Conservation (phyloP, 2,329 filamentous ascomycete genomes). For the Colletotrichum sp. region DNA sequence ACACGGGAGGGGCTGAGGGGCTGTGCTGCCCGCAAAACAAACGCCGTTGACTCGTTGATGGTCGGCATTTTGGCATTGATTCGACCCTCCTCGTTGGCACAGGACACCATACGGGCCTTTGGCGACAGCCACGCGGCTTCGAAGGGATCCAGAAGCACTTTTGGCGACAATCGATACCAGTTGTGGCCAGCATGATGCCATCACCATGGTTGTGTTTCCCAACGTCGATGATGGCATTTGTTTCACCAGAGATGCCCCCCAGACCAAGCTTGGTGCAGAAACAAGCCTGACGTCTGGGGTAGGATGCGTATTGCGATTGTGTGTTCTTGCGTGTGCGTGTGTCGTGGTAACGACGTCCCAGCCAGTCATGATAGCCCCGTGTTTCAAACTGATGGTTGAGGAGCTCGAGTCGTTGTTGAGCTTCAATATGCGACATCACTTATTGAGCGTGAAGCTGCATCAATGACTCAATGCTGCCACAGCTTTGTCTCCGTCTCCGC, state of each 20-base stretch:
- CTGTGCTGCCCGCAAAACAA: conserved; percentile 18
- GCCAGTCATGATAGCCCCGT: conserved; percentile 2
- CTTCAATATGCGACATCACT: background rate
- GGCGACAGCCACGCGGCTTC: conserved; percentile 10
- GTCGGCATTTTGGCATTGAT: conserved; percentile 15
- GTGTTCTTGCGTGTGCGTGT: background rate
- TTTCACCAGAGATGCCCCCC: conserved; percentile 1
- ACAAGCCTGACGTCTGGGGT: background rate
- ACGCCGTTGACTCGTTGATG: conserved; percentile 15
- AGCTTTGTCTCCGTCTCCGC: background rate
- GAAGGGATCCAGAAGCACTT: background rate
- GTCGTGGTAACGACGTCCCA: background rate
- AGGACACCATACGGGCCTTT: background rate
- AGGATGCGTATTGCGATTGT: background rate
- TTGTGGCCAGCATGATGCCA: conserved; percentile 5
- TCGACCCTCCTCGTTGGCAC: conserved; percentile 7
- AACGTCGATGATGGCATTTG: background rate
- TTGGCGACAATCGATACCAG: background rate
- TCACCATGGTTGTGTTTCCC: conserved; percentile 6
- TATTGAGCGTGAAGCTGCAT: background rate
- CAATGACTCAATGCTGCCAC: background rate
- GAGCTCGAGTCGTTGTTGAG: background rate
- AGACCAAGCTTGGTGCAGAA: background rate
- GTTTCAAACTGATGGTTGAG: conserved; percentile 15
- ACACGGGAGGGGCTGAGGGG: conserved; percentile 14